Evolutionary conservation across 352 stramenopile genomes (phyloP), one percentile per base, ranked within the genome.

Genomic region (Phytophthora fragariaefolia): DNA sequence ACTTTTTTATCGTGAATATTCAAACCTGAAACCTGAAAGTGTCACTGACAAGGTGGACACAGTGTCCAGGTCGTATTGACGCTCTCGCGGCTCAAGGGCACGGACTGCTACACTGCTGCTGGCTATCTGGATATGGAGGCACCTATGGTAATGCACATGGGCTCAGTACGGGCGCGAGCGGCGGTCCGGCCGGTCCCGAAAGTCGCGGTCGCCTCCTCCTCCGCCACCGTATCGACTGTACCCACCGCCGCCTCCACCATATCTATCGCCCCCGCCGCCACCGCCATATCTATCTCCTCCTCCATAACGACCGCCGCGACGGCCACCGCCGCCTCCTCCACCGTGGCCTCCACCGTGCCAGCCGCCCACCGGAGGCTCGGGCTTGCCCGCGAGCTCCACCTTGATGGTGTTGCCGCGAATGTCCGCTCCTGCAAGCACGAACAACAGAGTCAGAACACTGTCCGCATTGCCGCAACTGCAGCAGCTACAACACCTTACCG

Each of bases 321-420:
- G 65, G 18, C 84, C 65, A 6, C 83, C 68, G 17, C 80, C 52
- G 40, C 78, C 48, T 13, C 79, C 73, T 10, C 79, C 60, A 17
- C 74, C 69, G 8, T 80, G 79, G 26, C 71, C 66, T 22, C 85
- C 86, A 23, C 82, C 83, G 6, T 78, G 63, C 85, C 87, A 95
- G 3, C 87, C 87, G 15, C 87, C 87, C 13, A 83, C 83, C 0
- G 87, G 87, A 32, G 87, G 87, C 69, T 95, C 85, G 0, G 87
- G 87, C 56, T 95, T 95, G 42, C 87, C 87, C 9, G 87, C 87
- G 0, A 95, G 66, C 73, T 95, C 87, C 45, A 95, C 87, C 57
- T 93, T 95, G 69, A 95, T 93, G 53, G 80, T 89, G 59, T 93
- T 92, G 18, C 81, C 87, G 43, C 87, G 87, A 22, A 95, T 81